Evolutionary conservation across 1,284 basidiomycete genomes (phyloP), one percentile per base, ranked within the genome.

Genomic region (Wallemia hederae): DNA sequence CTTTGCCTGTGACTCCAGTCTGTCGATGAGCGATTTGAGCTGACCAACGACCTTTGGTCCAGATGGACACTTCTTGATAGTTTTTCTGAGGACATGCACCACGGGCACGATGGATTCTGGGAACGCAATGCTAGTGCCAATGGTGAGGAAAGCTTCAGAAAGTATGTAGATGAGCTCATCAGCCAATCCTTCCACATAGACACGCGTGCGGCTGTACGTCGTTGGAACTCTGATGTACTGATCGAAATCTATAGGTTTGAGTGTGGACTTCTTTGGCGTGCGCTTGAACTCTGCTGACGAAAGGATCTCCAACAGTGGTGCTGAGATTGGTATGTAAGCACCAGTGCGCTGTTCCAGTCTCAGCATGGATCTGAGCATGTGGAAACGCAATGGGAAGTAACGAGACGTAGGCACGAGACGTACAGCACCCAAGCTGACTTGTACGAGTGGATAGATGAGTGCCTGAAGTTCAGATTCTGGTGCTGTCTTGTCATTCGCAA

Each of bases 371-470:
- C 80, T 78, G 27, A 80, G 67, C 59, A 87, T 72, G 67, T 87
- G 83, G 62, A 87, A 74, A 64, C 86, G 82, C 63, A 86, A 78
- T 1, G 85, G 85, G 70, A 81, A 85, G 68, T 85, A 86, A 33
- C 85, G 79, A 1, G 80, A 75, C 61, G 82, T 84, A 9, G 82
- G 82, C 56, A 94, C 80, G 58, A 96, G 79, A 65, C 90, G 82
- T 65, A 92, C 83, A 58, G 89, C 85, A 39, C 94, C 94, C 29
- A 94, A 75, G 55, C 85, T 80, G 58, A 98, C 86, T 71, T 99
- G 94, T 3, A 92, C 86, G 5, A 98, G 77, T 7, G 94, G 94
- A 71, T 96, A 98, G 62, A 98, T 82, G 63, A 99, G 75, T 19
- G 88, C 80, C 68, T 82, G 80, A 63, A 98, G 75, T 62, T 85